Base-by-base conservation (phyloP, 208 protist genomes). In the Wallacemonas sp. region DNA sequence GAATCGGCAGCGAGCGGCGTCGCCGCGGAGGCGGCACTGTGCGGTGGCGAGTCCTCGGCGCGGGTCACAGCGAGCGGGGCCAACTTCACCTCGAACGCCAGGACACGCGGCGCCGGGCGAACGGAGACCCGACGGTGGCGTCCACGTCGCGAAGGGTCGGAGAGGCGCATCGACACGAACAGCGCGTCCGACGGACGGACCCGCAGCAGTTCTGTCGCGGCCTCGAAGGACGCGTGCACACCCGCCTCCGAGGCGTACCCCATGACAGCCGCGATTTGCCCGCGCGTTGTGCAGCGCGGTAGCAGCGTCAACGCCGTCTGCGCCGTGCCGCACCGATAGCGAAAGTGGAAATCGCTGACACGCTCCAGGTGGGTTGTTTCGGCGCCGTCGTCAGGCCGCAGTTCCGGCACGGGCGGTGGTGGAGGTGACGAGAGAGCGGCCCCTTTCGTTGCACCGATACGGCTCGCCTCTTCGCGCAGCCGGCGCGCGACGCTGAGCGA, bases 261-360 rank as follows among this genome's bases (percentile, higher is more conserved):
- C 79, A 93, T 84, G 2, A 89, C 54, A 3, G 70, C 68, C 1
- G 55, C 65, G 0, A 82, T 68, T 41, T 84, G 68, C 46, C 72
- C 70, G 10, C 54, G 74, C 0, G 71, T 82, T 22, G 64, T 52
- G 65, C 75, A 86, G n/a, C 74, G 59, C 1, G 66, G 46, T 1
- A 93, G 64, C 29, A 93, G 70, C 2, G 67, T 0, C 11, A 16
- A 8, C 20, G 78, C 73, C 31, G 81, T 93, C 22, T 63, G 52
- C 7, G 7, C 42, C 11, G 70, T 84, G 23, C 87, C 87, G 23
- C 66, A 23, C 32, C n/a, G 36, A 67, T 42, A 49, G 57, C 52
- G 59, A 66, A 81, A 68, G 70, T 72, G 66, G 18, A 55, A 23
- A 20, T 59, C 44, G 18, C 55, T 59, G 0, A 48, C 12, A 5